These are phyloP conservation scores for Tylopilus felleus DNA, from an alignment of 768 basidiomycete genomes.

Conservation along the genomic window DNA sequence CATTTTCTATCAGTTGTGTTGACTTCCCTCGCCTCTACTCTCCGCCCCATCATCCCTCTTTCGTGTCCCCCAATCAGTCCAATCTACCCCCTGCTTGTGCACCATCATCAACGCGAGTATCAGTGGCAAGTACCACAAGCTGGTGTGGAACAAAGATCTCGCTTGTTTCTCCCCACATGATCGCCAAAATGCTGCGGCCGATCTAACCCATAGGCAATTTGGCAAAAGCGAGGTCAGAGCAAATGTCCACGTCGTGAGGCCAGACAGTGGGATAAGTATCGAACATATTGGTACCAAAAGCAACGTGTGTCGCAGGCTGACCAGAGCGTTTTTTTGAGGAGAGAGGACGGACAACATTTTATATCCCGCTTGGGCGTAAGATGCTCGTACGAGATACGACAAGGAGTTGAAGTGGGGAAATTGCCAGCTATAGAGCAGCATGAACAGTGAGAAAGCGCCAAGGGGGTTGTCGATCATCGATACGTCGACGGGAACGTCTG, in stretches of 20 bases:
- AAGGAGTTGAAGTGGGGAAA: conserved; percentile 97
- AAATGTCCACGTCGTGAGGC: conserved; percentile 90
- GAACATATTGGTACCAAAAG: conserved; percentile 77
- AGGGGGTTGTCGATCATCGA: conserved; percentile 76
- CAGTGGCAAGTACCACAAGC: conserved; percentile 88
- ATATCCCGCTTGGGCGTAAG: conserved; percentile 92
- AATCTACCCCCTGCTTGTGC: conserved; percentile 84
- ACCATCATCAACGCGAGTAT: conserved; percentile 92
- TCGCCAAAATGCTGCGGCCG: conserved; percentile 75
- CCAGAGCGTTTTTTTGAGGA: conserved; percentile 77
- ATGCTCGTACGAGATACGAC: conserved; percentile 80
- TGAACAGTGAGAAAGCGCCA: conserved; percentile 74
- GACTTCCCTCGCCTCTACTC: not conserved
- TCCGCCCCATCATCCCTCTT: not conserved
- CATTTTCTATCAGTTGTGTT: not conserved
- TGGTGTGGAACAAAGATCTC: conserved; percentile 70
- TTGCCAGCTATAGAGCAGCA: conserved; percentile 93
- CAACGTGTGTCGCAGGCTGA: conserved; percentile 78
- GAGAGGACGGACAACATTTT: conserved; percentile 84
- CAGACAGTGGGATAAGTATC: conserved; percentile 79
- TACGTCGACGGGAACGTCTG: conserved; percentile 38
- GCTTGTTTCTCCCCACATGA: conserved; percentile 74
- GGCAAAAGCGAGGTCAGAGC: conserved; percentile 73
- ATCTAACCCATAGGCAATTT: conserved; percentile 63
- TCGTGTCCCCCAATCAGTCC: conserved; percentile 50